Evolutionary conservation across 1,284 basidiomycete species (phyloP).

Genomic region (Malassezia psittaci): DNA sequence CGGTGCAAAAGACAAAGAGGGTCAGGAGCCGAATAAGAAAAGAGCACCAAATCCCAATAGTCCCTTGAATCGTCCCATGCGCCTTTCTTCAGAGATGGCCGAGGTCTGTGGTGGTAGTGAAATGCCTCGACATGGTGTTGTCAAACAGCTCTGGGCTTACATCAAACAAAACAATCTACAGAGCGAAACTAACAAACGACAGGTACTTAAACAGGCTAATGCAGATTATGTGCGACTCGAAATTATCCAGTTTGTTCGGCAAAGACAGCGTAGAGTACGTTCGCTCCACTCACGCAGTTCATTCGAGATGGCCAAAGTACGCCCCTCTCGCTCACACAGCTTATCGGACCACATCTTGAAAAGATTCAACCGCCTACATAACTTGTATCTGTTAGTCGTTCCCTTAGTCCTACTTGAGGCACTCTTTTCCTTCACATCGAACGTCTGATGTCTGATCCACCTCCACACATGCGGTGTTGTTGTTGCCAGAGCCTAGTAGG

Average conservation of each 20-base stretch:
- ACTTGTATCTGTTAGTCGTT: background rate
- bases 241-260: constrained; percentile 61
- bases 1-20: constrained; percentile 16
- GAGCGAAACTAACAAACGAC: constrained; percentile 63
- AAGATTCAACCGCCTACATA: constrained; percentile 23
- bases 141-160: constrained; percentile 74
- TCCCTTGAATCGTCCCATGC: constrained; percentile 41
- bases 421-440: too few species aligned
- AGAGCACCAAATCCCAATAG: constrained; percentile 39
- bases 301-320: constrained; percentile 45
- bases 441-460: too few species aligned
- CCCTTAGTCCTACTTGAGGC: background rate
- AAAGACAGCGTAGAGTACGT: constrained; percentile 60
- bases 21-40: constrained; percentile 36
- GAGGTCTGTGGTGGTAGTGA: constrained; percentile 47
- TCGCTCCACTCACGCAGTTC: constrained; percentile 22
- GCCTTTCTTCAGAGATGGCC: constrained; percentile 33
- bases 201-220: constrained; percentile 15
- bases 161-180: constrained; percentile 69
- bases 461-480: too few species aligned
- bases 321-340: constrained; percentile 15
- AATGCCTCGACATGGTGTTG: constrained; percentile 73
- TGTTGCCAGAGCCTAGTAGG: too few species aligned
- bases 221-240: constrained; percentile 66
- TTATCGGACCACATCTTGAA: constrained; percentile 38